Conservation (phyloP, 306 rosid species). For the Quercus parvula region DNA sequence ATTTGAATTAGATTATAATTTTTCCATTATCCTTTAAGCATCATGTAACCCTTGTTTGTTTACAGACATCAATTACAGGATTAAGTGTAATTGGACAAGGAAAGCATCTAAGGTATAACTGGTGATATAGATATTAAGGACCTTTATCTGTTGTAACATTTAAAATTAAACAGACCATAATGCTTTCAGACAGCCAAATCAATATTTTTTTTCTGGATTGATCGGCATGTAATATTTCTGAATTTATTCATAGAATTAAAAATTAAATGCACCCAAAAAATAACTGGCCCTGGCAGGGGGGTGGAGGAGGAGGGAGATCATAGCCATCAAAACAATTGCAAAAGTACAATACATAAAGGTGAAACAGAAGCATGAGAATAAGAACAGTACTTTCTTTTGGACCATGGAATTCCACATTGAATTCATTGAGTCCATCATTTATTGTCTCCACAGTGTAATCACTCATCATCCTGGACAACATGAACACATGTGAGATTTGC, state of each 20-base stretch:
- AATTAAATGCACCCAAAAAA: not conserved
- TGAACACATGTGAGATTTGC: conserved; percentile 15
- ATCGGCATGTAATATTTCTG: conserved; percentile 3
- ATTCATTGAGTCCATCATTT: conserved; percentile 90
- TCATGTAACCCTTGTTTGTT: not conserved
- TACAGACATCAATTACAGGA: not conserved
- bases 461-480: conserved; percentile 95
- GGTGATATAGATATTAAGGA: no score
- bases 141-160: not conserved
- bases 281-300: no score
- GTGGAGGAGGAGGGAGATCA: not conserved
- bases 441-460: conserved; percentile 95
- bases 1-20: not conserved
- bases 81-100: not conserved
- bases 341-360: not conserved
- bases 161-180: not conserved
- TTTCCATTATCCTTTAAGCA: not conserved
- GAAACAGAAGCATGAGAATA: conserved; percentile 4
- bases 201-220: not conserved
- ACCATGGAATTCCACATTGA: conserved; percentile 95
- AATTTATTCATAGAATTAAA: not conserved
- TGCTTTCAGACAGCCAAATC: not conserved
- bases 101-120: not conserved
- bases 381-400: conserved; percentile 87
- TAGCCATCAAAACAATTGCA: not conserved